Base-by-base conservation (phyloP, 2,329 filamentous ascomycete species). In the Aspergillus felis region DNA sequence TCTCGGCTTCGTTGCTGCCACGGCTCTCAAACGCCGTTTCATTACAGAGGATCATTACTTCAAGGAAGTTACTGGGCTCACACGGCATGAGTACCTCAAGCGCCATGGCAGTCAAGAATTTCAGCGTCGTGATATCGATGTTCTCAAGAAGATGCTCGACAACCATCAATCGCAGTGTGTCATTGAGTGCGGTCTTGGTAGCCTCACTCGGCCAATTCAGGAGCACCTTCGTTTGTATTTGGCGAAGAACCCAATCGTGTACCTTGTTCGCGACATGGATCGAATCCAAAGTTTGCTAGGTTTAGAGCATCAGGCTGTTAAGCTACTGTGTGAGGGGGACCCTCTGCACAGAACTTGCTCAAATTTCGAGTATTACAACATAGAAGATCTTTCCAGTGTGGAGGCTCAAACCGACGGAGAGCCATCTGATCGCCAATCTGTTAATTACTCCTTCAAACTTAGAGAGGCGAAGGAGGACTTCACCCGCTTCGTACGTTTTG, bases 381-480 rank as follows among this genome's bases (percentile, higher is more conserved):
- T 80, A 8, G 76, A 81, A 60, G 79, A 81, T 60, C 69, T 75
- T 55, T 75, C 73, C 24, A 66, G 54, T 54, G 53, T 55, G 27
- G 61, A 53, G 38, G 53, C 49, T 28, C 57, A 62, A 44, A 56
- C 55, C 0, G 68, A 70, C 3, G 71, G 74, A 53, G 73, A 71
- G 14, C 74, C 69, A 32, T 71, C 71, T 3, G 79, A 81, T 60
- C 76, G 77, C 50, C 73, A 76, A 6, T 76, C 76, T 6, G 76
- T 75, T 9, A 76, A 73, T 35, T 76, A 79, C 54, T 79, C 78
- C 7, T 81, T 80, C 60, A 79, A 78, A 56, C 64, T 81, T 17
- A 79, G 79, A 64, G 75, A 81, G 57, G 82, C 78, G 46, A 85
- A 85, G 61, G 81, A 85, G 59, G 84, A 86, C 60, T 85, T 87